phyloP scores from a whole-genome alignment of 2,329 filamentous ascomycete species.

The Metarhizium sp. region DNA sequence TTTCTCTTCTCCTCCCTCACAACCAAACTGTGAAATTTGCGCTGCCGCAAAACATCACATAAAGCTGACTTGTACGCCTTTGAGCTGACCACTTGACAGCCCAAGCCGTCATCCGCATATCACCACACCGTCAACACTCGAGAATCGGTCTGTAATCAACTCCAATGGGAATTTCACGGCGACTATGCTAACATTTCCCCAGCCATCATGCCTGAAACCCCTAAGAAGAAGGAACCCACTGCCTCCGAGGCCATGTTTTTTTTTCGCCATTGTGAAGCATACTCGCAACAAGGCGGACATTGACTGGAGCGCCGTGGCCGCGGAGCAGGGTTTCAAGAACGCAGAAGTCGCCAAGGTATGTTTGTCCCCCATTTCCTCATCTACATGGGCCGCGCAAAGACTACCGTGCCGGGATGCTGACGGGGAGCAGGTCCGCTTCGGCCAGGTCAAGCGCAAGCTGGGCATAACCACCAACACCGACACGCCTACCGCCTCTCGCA shows the following conservation, averaged over 20 bases:
- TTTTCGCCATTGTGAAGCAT: conserved; percentile 34
- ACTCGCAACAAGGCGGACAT: conserved; percentile 32
- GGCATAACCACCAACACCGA: conserved; percentile 22
- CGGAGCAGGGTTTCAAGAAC: conserved; percentile 33
- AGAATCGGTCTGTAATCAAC: background rate
- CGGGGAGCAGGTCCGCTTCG: conserved; percentile 31
- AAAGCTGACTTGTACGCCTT: background rate
- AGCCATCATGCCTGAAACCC: background rate
- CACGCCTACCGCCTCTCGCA: conserved; percentile 6
- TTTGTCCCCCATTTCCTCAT: background rate
- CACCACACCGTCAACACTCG: background rate
- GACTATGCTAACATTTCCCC: background rate
- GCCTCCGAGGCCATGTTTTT: conserved; percentile 33
- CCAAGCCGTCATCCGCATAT: background rate
- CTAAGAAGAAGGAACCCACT: conserved; percentile 26
- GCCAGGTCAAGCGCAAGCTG: conserved; percentile 39
- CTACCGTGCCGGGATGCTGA: background rate
- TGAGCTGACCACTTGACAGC: background rate
- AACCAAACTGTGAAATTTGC: background rate
- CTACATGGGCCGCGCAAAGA: background rate
- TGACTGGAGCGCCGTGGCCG: conserved; percentile 38
- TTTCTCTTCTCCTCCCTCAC: background rate
- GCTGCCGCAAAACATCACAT: background rate
- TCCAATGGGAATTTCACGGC: background rate
- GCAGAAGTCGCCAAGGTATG: conserved; percentile 33